These are phyloP conservation scores for Salvia splendens DNA, from an alignment of 257 asterid species.

Conservation along the genomic window DNA sequence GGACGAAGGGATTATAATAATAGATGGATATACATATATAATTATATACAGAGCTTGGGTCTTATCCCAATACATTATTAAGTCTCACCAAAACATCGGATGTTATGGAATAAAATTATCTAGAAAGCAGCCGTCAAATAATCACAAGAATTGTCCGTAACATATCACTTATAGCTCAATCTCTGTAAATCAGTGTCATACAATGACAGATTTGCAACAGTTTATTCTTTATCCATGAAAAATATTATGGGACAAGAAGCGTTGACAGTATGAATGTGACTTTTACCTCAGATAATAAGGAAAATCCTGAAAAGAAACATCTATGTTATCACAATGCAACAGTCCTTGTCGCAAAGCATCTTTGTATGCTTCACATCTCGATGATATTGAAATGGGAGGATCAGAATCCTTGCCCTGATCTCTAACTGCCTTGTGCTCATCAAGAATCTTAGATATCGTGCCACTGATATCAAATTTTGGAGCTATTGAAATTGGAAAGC, in stretches of 20 bases:
- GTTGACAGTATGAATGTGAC: slow-evolving; percentile 9
- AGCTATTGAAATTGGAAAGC: slow-evolving; percentile 49
- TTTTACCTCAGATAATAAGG: slow-evolving; percentile 87
- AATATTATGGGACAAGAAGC: neutral
- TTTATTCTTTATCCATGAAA: neutral
- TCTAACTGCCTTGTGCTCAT: slow-evolving; percentile 55
- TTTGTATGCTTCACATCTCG: slow-evolving; percentile 73
- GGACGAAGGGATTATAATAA: too few species aligned
- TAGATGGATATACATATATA: neutral
- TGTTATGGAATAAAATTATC: slow-evolving; percentile 16
- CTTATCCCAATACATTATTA: slow-evolving; percentile 10
- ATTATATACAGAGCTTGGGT: neutral
- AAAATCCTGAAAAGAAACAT: slow-evolving; percentile 72
- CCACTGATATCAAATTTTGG: slow-evolving; percentile 59
- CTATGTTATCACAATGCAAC: slow-evolving; percentile 56
- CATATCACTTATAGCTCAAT: slow-evolving; percentile 21
- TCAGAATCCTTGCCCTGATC: slow-evolving; percentile 57
- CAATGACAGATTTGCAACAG: slow-evolving; percentile 8
- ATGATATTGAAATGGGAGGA: slow-evolving; percentile 52
- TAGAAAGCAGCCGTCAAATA: neutral
- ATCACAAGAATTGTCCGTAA: neutral
- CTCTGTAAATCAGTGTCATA: neutral
- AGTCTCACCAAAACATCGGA: slow-evolving; percentile 1
- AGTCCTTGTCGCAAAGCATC: slow-evolving; percentile 65
- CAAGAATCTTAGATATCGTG: slow-evolving; percentile 52